These are phyloP conservation scores for Marasmius sp. DNA, from an alignment of 1,284 basidiomycete genomes.

Conservation along the genomic window DNA sequence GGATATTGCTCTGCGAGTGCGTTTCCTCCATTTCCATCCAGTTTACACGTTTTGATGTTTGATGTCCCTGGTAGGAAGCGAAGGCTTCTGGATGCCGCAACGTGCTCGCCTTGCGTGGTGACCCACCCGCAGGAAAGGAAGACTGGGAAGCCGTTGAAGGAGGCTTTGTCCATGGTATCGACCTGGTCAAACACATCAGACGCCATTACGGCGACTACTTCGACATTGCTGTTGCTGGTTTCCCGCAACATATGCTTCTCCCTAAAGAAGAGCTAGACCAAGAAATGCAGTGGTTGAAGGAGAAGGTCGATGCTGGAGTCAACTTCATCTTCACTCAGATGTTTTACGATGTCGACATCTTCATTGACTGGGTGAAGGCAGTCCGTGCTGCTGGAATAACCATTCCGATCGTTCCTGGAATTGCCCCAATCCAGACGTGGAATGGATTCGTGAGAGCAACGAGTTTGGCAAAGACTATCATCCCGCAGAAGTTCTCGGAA, in stretches of 20 bases:
- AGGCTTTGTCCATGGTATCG: constrained; percentile 87
- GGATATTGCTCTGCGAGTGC: constrained; percentile 81
- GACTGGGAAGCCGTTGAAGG: constrained; percentile 90
- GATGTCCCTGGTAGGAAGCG: constrained; percentile 63
- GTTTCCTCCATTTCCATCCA: constrained; percentile 28
- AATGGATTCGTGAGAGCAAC: constrained; percentile 95
- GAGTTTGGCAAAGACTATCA: constrained; percentile 80
- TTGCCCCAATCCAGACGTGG: constrained; percentile 98
- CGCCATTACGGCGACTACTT: constrained; percentile 85
- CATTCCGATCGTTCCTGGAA: constrained; percentile 92
- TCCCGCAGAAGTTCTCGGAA: constrained; percentile 82
- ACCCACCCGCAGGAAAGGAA: constrained; percentile 86
- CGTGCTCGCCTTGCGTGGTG: constrained; percentile 92
- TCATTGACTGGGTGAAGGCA: constrained; percentile 82
- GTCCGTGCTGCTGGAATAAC: constrained; percentile 87
- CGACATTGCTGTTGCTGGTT: constrained; percentile 91
- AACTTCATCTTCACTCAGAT: constrained; percentile 95
- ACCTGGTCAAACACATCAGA: constrained; percentile 88
- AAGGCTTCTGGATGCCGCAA: constrained; percentile 92
- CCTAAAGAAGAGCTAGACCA: constrained; percentile 73
- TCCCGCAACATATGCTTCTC: constrained; percentile 73
- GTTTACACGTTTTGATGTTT: not conserved
- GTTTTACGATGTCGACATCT: constrained; percentile 90
- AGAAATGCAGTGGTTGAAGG: constrained; percentile 87
- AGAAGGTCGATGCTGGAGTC: constrained; percentile 85